A percentile compares a stretch with the other conserved stretches of the same genome.
Evolutionary conservation across 495 filamentous ascomycete genomes (phyloP).

Genomic region (Xylaria palmicola): DNA sequence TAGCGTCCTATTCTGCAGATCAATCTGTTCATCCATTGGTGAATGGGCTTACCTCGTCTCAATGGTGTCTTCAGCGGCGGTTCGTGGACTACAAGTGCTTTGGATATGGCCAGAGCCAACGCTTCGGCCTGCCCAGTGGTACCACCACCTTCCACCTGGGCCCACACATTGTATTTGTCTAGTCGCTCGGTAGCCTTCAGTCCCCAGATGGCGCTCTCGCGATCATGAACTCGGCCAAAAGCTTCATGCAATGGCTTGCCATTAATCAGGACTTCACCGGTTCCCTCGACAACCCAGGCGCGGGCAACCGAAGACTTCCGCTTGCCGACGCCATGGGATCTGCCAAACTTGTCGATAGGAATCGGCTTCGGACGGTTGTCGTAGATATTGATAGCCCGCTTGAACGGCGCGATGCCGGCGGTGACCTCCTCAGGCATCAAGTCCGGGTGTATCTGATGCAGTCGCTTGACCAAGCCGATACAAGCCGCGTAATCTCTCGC

Average conservation of each 20-base stretch:
- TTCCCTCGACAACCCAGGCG: conserved; percentile 85
- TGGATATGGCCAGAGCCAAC: conserved; percentile 85
- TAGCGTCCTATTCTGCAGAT: neutral
- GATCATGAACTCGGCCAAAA: conserved; percentile 87
- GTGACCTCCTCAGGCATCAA: conserved; percentile 70
- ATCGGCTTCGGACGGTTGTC: conserved; percentile 55
- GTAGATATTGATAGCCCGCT: conserved; percentile 71
- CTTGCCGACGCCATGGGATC: conserved; percentile 74
- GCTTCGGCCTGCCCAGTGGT: conserved; percentile 95
- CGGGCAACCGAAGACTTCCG: conserved; percentile 82
- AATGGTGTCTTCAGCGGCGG: conserved; percentile 84
- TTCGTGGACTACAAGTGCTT: conserved; percentile 86
- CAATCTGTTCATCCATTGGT: neutral
- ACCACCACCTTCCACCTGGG: conserved; percentile 76
- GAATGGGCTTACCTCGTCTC: conserved; percentile 74
- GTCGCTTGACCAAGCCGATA: conserved; percentile 67
- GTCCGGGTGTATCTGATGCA: conserved; percentile 83
- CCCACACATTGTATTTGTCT: conserved; percentile 98
- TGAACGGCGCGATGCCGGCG: conserved; percentile 63
- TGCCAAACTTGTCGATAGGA: conserved; percentile 69
- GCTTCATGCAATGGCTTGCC: conserved; percentile 73
- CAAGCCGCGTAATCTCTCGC: conserved; percentile 76
- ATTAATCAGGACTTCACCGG: conserved; percentile 86
- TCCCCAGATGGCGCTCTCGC: conserved; percentile 92
- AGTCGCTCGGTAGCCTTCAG: conserved; percentile 76